Evolutionary conservation across 2,329 filamentous ascomycete genomes (phyloP).

Genomic region (Hymenoscyphus fructigenus): DNA sequence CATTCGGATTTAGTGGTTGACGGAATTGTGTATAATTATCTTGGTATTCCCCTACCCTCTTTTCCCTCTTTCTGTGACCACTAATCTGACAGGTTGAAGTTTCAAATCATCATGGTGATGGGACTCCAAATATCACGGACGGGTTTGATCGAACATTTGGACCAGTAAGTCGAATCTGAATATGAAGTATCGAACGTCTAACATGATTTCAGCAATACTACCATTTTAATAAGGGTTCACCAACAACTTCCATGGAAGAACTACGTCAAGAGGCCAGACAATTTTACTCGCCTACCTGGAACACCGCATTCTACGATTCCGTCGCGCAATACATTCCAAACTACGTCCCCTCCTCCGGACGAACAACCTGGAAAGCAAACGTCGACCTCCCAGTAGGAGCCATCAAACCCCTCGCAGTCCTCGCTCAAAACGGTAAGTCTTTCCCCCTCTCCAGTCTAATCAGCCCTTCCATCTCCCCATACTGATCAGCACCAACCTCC

Average conservation of each 20-base stretch:
- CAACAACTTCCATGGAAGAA: conserved; percentile 45
- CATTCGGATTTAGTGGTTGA: conserved; percentile 64
- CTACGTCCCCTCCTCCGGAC: conserved; percentile 52
- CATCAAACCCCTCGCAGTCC: conserved; percentile 52
- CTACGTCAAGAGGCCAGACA: conserved; percentile 54
- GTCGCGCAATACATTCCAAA: conserved; percentile 60
- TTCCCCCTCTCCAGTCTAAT: not conserved
- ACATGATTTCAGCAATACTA: conserved; percentile 48
- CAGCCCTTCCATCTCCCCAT: no score
- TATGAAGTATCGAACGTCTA: not conserved
- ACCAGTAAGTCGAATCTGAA: conserved; percentile 38
- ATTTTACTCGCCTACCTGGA: conserved; percentile 53
- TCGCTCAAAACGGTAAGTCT: conserved; percentile 43
- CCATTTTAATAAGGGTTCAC: conserved; percentile 58
- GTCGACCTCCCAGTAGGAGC: conserved; percentile 53
- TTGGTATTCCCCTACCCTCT: conserved; percentile 32
- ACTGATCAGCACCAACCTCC: not conserved
- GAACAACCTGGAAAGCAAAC: conserved; percentile 51
- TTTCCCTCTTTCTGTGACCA: not conserved
- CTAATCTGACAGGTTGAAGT: conserved; percentile 35
- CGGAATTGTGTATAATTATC: conserved; percentile 66
- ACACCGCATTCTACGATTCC: conserved; percentile 60
- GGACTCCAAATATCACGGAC: conserved; percentile 61
- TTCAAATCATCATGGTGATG: conserved; percentile 62
- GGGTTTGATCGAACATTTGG: conserved; percentile 67